These are phyloP conservation scores for Dictyostelium brefeldianum DNA, from an alignment of 78 protist genomes.

Conservation along the genomic window DNA sequence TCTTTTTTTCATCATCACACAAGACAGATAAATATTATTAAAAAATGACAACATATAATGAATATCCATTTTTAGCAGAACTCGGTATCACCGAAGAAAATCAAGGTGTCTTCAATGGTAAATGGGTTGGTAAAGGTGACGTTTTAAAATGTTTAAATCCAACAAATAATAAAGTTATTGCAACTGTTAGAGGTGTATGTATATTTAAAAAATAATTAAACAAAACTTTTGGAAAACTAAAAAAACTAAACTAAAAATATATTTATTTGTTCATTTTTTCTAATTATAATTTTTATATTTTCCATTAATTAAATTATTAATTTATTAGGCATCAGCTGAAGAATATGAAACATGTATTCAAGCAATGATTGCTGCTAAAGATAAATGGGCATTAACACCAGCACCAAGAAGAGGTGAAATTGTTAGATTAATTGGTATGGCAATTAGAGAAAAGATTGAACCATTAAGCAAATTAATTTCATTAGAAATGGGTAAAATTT, in stretches of 20 bases:
- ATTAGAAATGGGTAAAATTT: constrained; percentile 95
- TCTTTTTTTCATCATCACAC: neutral
- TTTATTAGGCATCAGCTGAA: constrained; percentile 54
- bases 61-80: constrained; percentile 83
- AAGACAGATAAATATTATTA: neutral
- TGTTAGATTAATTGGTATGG: constrained; percentile 91
- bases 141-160: constrained; percentile 57
- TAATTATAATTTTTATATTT: neutral
- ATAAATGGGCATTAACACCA: constrained; percentile 82
- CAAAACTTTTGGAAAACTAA: neutral
- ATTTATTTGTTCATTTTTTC: neutral
- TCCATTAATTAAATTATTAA: too few species aligned
- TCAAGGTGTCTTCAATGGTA: constrained; percentile 82
- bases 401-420: constrained; percentile 95
- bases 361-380: constrained; percentile 78
- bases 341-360: constrained; percentile 75
- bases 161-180: constrained; percentile 78
- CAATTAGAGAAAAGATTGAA: constrained; percentile 75
- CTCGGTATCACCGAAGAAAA: constrained; percentile 78
- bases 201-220: neutral
- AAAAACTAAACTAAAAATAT: too few species aligned
- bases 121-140: constrained; percentile 85
- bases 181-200: constrained; percentile 84
- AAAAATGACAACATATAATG: constrained; percentile 23
- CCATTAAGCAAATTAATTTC: constrained; percentile 91